Evolutionary conservation across 495 filamentous ascomycete species (phyloP).

Genomic region (Penicillium parvum): DNA sequence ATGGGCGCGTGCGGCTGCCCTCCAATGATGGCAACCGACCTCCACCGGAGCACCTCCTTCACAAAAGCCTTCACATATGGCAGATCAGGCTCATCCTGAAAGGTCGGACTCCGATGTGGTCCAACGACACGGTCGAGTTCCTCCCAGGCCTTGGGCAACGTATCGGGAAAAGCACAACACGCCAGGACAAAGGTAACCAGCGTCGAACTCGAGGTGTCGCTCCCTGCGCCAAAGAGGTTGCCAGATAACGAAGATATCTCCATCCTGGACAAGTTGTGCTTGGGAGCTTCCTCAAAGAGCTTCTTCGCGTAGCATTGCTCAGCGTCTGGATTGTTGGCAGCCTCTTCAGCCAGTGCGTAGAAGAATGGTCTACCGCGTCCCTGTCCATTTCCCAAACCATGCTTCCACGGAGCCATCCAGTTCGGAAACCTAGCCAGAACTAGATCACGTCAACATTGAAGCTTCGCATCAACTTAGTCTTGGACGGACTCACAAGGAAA

Average conservation of each 20-base stretch:
- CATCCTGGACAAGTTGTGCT: conserved; percentile 30
- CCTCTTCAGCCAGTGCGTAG: conserved; percentile 39
- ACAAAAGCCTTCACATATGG: conserved; percentile 35
- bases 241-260: conserved; percentile 33
- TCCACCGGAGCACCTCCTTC: conserved; percentile 37
- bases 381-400: conserved; percentile 32
- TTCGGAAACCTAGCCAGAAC: conserved; percentile 40
- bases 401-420: conserved; percentile 33
- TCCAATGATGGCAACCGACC: conserved; percentile 28
- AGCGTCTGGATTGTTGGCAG: conserved; percentile 20
- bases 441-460: not conserved
- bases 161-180: conserved; percentile 35
- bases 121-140: conserved; percentile 33
- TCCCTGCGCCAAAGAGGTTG: conserved; percentile 34
- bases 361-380: conserved; percentile 34
- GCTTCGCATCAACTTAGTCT: conserved; percentile 10
- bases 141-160: conserved; percentile 36
- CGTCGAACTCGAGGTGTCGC: conserved; percentile 33
- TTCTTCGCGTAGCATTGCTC: conserved; percentile 33
- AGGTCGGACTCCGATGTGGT: conserved; percentile 15
- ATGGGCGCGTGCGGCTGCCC: conserved; percentile 50
- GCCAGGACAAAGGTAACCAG: conserved; percentile 39
- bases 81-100: conserved; percentile 24
- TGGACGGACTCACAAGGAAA: conserved; percentile 45
- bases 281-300: conserved; percentile 34